These are phyloP conservation scores for Amanita molliuscula DNA, from an alignment of 768 basidiomycete genomes.

Conservation along the genomic window DNA sequence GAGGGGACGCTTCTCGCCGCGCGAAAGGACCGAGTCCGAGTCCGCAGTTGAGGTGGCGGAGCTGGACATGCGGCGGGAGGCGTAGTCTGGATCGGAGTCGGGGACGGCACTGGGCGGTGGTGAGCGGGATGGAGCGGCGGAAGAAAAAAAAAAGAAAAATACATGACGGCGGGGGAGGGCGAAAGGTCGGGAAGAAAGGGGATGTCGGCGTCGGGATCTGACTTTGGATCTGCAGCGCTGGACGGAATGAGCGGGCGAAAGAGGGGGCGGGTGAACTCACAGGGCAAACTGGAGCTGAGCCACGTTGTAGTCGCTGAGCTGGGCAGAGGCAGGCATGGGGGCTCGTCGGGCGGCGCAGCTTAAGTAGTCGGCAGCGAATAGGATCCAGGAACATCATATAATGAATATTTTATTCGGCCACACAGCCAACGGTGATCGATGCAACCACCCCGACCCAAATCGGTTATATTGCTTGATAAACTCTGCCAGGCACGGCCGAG, in stretches of 20 bases:
- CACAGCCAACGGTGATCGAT: slow-evolving; percentile 10
- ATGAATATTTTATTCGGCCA: slow-evolving; percentile 3
- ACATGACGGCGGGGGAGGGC: slow-evolving; percentile 39
- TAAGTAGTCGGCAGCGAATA: slow-evolving; percentile 10
- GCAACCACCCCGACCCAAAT: slow-evolving; percentile 10
- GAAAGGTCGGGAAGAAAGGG: slow-evolving; percentile 37
- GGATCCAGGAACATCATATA: slow-evolving; percentile 6
- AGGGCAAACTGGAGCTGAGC: slow-evolving; percentile 53
- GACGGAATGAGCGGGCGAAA: slow-evolving; percentile 15
- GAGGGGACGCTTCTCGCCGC: slow-evolving; percentile 48
- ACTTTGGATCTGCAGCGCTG: slow-evolving; percentile 28
- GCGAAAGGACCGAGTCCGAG: slow-evolving; percentile 52
- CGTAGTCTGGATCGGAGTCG: slow-evolving; percentile 46
- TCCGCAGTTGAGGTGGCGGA: slow-evolving; percentile 62
- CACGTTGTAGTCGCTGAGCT: slow-evolving; percentile 52
- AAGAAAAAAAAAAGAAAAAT: slow-evolving; percentile 10
- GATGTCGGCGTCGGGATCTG: slow-evolving; percentile 22
- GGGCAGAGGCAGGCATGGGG: slow-evolving; percentile 17
- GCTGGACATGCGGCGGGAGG: slow-evolving; percentile 65
- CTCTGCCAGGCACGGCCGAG: slow-evolving; percentile 9
- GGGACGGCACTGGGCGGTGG: slow-evolving; percentile 13
- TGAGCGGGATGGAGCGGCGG: slow-evolving; percentile 8
- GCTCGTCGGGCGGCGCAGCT: slow-evolving; percentile 8
- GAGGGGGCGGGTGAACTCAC: slow-evolving; percentile 28
- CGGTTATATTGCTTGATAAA: slow-evolving; percentile 15